Percentiles rank a stretch among this genome's conserved stretches.
These are phyloP conservation scores for Cyberlindnera meyerae DNA, from an alignment of 805 yeast species.

Conservation along the genomic window DNA sequence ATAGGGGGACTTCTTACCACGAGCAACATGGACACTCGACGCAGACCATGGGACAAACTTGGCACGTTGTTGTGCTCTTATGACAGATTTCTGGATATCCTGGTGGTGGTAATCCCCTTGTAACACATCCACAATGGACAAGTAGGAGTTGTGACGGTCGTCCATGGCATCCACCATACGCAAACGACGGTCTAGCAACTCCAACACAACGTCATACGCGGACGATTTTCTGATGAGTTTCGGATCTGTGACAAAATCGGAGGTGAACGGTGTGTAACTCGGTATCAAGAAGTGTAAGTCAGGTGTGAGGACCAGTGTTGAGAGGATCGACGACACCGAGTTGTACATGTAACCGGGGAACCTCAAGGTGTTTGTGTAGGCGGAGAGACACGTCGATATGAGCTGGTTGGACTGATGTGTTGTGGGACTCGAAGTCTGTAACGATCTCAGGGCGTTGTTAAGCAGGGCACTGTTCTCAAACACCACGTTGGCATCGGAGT, in stretches of 20 bases:
- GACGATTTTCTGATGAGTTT: conserved; percentile 63
- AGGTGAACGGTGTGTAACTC: conserved; percentile 71
- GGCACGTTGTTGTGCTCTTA: conserved; percentile 60
- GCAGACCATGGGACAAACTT: conserved; percentile 85
- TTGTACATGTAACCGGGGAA: conserved; percentile 91
- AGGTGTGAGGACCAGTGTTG: conserved; percentile 83
- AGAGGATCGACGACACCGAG: conserved; percentile 73
- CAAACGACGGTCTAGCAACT: conserved; percentile 71
- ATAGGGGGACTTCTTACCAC: conserved; percentile 69
- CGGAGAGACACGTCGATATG: conserved; percentile 78
- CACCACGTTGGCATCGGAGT: conserved; percentile 83
- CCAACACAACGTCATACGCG: conserved; percentile 80
- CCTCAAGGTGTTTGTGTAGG: conserved; percentile 80
- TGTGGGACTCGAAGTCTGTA: conserved; percentile 55
- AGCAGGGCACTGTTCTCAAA: conserved; percentile 86
- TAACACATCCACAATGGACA: conserved; percentile 65
- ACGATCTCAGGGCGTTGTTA: conserved; percentile 60
- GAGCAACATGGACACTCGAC: conserved; percentile 70
- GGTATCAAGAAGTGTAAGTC: conserved; percentile 71
- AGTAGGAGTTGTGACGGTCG: conserved; percentile 45
- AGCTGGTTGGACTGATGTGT: conserved; percentile 79
- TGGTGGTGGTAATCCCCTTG: conserved; percentile 60
- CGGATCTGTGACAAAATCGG: conserved; percentile 58
- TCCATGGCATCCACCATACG: conserved; percentile 55
- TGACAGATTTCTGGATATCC: conserved; percentile 65